Base-by-base conservation (phyloP, 2,329 filamentous ascomycete species). In the Coniochaeta sp. region DNA sequence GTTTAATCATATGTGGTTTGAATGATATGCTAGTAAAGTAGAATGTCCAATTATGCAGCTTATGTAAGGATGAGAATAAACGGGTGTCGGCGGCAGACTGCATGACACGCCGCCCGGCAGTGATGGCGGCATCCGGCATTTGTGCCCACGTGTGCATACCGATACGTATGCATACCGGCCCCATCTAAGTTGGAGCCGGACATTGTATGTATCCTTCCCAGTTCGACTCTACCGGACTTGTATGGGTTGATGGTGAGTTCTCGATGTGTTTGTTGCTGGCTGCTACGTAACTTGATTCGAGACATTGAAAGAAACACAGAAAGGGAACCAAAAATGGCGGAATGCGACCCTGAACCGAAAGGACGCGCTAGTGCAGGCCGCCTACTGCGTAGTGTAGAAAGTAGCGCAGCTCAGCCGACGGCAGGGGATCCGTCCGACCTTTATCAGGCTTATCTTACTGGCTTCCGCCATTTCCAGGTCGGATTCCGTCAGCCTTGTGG, bases 401-500 rank as follows among this genome's bases (percentile, higher is more conserved):
- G 8, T 52, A 52, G 47, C 47, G 47, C 22, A 16, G 47, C 16
- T 22, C 22, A 47, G 10, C 42, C 38, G 38, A 40, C n/a, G 38
- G 34, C 36, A 44, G 4, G 40, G 14, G 40, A 4, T 28, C n/a
- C n/a, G n/a, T n/a, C n/a, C n/a, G n/a, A n/a, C n/a, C n/a, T n/a
- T n/a, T n/a, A n/a, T n/a, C 44, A 26, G 22, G 26, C 7, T 26
- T 28, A 26, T 50, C 4, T 26, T 22, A 26, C 4, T 52, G 24
- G 16, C 34, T 59, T 42, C 58, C 58, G 58, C 58, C 36, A 59
- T 59, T 32, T 16, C 24, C 36, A 22, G 32, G 36, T 54, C 58
- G 50, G 52, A 59, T 59, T 59, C 52, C 58, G 52, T 59, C 58
- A 59, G 58, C 58, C 58, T 47, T 59, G 58, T 56, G 38, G 36